phyloP scores from a whole-genome alignment of 257 asterid species.

The Gentiana straminea region DNA sequence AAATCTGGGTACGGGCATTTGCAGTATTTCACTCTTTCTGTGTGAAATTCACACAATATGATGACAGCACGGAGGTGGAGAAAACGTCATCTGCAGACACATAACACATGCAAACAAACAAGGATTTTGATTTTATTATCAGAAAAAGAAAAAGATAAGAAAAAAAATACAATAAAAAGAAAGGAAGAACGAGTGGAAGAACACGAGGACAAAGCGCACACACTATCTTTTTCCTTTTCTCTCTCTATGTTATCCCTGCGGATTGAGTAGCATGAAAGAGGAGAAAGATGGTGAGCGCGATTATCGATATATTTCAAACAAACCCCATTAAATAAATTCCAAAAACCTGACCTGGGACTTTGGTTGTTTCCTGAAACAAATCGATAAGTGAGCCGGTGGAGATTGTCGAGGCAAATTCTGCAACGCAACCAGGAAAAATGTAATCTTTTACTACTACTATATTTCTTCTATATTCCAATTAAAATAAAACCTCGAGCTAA shows the following conservation, averaged over 20 bases:
- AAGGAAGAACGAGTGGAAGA: constrained; percentile 1
- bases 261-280: not conserved
- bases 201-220: not conserved
- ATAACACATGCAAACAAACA: constrained; percentile 34
- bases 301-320: constrained; percentile 26
- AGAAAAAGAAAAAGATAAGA: not conserved
- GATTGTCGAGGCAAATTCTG: constrained; percentile 34
- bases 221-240: not conserved
- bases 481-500: too few species aligned
- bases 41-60: constrained; percentile 21
- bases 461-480: too few species aligned
- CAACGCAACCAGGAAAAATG: not conserved
- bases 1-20: constrained; percentile 50
- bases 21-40: constrained; percentile 53
- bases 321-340: constrained; percentile 28
- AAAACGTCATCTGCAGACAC: constrained; percentile 59
- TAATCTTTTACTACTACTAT: too few species aligned
- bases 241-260: constrained; percentile 10
- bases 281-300: constrained; percentile 13
- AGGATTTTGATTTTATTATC: constrained; percentile 39
- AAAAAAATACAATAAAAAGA: constrained; percentile 14
- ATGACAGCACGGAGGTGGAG: constrained; percentile 35
- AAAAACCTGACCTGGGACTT: constrained; percentile 55
- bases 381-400: constrained; percentile 29
- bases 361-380: constrained; percentile 18